Conservation (phyloP, 1,284 basidiomycete genomes). For the Coniferiporia sulphurascens region DNA sequence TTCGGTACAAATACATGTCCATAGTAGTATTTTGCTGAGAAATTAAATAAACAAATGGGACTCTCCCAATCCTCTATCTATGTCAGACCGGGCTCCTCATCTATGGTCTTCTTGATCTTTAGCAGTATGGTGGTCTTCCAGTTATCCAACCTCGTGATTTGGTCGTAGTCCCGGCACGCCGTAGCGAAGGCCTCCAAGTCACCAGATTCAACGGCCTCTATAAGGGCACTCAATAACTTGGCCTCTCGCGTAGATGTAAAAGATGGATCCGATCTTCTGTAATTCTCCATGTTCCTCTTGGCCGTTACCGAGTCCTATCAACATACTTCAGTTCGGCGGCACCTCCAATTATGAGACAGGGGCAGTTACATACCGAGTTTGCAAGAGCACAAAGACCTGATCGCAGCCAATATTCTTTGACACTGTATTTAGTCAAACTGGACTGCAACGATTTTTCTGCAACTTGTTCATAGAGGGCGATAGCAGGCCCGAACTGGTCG, state of each 20-base stretch:
- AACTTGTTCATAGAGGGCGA: constrained; percentile 87
- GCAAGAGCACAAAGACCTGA: constrained; percentile 88
- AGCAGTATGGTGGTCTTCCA: constrained; percentile 91
- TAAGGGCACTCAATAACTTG: constrained; percentile 76
- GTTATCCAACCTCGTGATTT: constrained; percentile 86
- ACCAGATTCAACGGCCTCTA: constrained; percentile 75
- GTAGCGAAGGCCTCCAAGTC: constrained; percentile 77
- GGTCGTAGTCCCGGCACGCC: constrained; percentile 82
- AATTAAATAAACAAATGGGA: neutral
- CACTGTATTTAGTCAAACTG: constrained; percentile 93
- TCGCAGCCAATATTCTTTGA: constrained; percentile 96
- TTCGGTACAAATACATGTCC: neutral
- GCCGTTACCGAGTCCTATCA: constrained; percentile 81
- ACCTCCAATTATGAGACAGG: neutral
- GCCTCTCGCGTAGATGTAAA: constrained; percentile 86
- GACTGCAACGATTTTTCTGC: constrained; percentile 83
- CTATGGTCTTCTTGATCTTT: constrained; percentile 81
- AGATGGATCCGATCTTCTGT: constrained; percentile 71
- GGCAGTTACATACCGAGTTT: constrained; percentile 59
- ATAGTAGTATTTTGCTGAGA: neutral
- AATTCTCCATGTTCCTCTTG: constrained; percentile 71
- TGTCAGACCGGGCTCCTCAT: constrained; percentile 48
- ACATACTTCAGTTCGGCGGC: constrained; percentile 1
- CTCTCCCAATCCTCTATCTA: constrained; percentile 26
- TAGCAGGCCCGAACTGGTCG: constrained; percentile 81